Evolutionary conservation across 495 filamentous ascomycete genomes (phyloP), one percentile per base, ranked within the genome.

Genomic region (Penicillium cinerascens): DNA sequence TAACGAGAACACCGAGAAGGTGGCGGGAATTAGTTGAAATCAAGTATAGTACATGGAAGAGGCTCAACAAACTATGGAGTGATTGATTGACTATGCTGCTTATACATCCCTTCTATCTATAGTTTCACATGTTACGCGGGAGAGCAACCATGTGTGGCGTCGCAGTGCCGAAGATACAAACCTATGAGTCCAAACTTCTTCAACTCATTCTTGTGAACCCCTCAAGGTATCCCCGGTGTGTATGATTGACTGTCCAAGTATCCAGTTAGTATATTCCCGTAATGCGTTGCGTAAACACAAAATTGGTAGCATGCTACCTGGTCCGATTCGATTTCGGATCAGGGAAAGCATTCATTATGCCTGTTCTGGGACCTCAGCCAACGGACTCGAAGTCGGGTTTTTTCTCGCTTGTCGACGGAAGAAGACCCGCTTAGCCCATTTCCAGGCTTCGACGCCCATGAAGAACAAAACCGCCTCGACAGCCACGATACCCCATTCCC

Each of bases 401-500:
- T 50, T 57, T 23, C 42, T 37, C 1, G 18, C 58, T n/a, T 23
- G 53, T 3, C 56, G 55, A 43, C 67, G 64, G 64, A 73, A 70
- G 42, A 49, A 72, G 22, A 70, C 56, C 23, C 85, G 64, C 63
- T 87, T 88, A 5, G 54, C 73, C 62, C 69, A 80, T 65, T 87
- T 86, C 82, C 83, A 87, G 11, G 60, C 46, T 64, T 87, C 85
- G n/a, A 82, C 71, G 10, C 83, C 83, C 1, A 66, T 40, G 52
- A 87, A 79, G 64, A 87, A 87, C 33, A 87, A 52, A 2, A 74
- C 47, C 0, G 76, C 69, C 38, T 76, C 77, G 29, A 80, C 60
- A 46, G 83, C 57, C 8, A 68, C 83, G 50, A 87, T 78, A 7
- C 65, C 73, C 84, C 85, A 86, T 69, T 87, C 85, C 85, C 84